phyloP scores from a whole-genome alignment of 305 asterid species.

The Withania somnifera region DNA sequence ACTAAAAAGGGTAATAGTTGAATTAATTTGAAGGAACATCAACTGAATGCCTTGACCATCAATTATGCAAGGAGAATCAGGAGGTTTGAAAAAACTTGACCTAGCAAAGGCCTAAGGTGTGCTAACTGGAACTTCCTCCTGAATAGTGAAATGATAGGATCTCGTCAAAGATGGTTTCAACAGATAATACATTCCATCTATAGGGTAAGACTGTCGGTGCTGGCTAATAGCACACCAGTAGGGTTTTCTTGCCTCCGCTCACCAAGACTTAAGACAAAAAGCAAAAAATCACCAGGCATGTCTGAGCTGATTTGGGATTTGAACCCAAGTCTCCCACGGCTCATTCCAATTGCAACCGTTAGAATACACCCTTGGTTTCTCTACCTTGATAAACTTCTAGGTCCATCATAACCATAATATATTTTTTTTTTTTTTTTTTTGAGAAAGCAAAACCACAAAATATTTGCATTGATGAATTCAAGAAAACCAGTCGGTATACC shows the following conservation, averaged over 20 bases:
- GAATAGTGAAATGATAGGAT: neutral
- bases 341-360: neutral
- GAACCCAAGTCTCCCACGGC: neutral
- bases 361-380: neutral
- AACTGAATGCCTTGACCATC: neutral
- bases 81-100: neutral
- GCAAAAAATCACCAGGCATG: neutral
- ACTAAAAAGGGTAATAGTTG: neutral
- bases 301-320: neutral
- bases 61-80: neutral
- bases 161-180: neutral
- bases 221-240: neutral
- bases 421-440: no score
- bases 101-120: neutral
- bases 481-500: neutral
- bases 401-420: neutral
- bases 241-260: neutral
- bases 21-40: neutral
- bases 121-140: neutral
- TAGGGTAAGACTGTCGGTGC: neutral
- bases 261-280: neutral
- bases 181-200: neutral
- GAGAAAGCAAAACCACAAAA: neutral
- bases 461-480: neutral
- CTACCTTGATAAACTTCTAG: neutral